Base-by-base conservation (phyloP, 805 yeast species). In the Sugiyamaella americana region DNA sequence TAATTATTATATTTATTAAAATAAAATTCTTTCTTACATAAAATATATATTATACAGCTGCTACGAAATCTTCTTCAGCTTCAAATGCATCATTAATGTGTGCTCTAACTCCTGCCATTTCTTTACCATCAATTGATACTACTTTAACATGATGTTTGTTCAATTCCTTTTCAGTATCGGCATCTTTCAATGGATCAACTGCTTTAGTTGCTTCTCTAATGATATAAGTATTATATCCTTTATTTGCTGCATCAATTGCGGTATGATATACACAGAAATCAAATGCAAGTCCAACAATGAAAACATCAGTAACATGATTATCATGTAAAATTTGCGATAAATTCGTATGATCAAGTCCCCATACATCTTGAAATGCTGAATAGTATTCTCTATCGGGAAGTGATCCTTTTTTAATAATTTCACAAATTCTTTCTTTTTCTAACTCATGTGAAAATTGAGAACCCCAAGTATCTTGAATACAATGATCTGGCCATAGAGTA, bases 401-500 rank as follows among this genome's bases (percentile, higher is more conserved):
- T 49, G 71, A 73, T 0, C 97, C 98, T 65, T 91, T 89, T 48
- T 72, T 71, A 5, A 89, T 79, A 1, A 78, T 67, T 54, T 24
- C 74, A 68, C 48, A 68, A 66, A 37, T 56, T 55, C 11, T 48
- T 51, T 58, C 57, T 2, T 58, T 56, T 34, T 66, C 63, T 44
- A 87, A 69, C 51, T 68, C 76, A 0, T 63, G 53, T 3, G 86
- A 84, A 29, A 84, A 70, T 32, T 73, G 70, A 0, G 89, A 74
- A 0, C 97, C 98, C 3, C 53, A 41, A 0, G 88, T 71, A 43
- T 73, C 71, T 58, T 86, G 89, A 13, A 89, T 76, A 63, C 97
- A 89, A 61, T 89, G 98, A 46, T 77, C 89, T 0, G 98, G 97
- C 97, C 97, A 89, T 2, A 87, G 70, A 5, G 51, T 47, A 13